Evolutionary conservation across 306 rosid genomes (phyloP).

Genomic region (Trichosanthes cucumerina): DNA sequence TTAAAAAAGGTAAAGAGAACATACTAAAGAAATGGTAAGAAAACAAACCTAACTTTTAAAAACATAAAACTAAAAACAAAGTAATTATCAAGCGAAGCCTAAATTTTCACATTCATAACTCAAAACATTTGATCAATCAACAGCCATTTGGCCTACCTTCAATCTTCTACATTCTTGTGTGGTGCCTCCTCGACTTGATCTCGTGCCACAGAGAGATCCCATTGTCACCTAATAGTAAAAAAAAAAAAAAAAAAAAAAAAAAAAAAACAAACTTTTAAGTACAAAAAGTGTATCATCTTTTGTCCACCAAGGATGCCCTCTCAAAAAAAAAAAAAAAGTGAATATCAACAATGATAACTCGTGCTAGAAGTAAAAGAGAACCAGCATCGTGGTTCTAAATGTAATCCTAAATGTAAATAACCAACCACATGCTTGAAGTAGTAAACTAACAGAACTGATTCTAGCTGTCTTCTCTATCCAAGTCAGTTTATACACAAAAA

Average conservation of each 20-base stretch:
- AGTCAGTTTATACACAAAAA: constrained; percentile 9
- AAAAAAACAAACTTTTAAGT: not conserved
- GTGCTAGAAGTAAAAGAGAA: not conserved
- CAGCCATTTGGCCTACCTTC: not conserved
- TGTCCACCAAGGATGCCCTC: not conserved
- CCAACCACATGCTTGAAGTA: not conserved
- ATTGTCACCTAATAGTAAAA: not conserved
- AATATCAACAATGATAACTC: not conserved
- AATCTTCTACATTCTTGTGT: not conserved
- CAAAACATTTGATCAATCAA: not conserved
- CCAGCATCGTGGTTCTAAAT: not conserved
- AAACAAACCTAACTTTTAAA: not conserved
- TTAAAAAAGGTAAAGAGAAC: too few species aligned
- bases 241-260: not conserved
- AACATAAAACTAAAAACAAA: not conserved
- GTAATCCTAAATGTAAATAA: not conserved
- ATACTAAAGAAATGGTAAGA: too few species aligned
- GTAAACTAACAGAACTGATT: constrained; percentile 8
- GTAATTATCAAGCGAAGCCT: too few species aligned
- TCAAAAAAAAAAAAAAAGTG: not conserved
- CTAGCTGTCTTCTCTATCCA: constrained; percentile 11
- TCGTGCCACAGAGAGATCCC: not conserved
- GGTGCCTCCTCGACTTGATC: not conserved
- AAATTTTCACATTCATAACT: not conserved
- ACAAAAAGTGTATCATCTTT: not conserved